Percentiles rank a stretch among this genome's conserved stretches.
These are phyloP conservation scores for Peniophora sp. DNA, from an alignment of 1,284 basidiomycete species.

Conservation along the genomic window DNA sequence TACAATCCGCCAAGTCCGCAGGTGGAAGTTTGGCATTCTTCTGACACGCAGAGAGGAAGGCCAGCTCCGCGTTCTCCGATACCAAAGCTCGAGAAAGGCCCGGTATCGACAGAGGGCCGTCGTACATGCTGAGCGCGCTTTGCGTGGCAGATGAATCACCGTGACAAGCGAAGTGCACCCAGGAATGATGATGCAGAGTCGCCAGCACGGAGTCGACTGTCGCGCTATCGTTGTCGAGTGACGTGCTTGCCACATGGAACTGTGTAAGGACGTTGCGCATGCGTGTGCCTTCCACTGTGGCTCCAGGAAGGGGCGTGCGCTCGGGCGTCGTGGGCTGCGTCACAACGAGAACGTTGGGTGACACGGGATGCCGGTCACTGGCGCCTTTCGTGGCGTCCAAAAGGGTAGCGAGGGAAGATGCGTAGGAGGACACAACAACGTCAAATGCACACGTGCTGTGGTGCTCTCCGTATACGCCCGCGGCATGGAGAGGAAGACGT, in stretches of 20 bases:
- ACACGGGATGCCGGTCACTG: not conserved
- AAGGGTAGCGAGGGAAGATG: not conserved
- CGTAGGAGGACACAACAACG: not conserved
- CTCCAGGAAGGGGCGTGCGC: not conserved
- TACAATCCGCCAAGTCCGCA: constrained; percentile 17
- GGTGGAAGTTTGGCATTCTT: constrained; percentile 13
- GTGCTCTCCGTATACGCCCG: not conserved
- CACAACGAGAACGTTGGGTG: not conserved
- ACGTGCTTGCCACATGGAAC: too few species aligned
- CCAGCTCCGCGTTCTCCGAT: constrained; percentile 4
- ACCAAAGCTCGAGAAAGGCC: not conserved
- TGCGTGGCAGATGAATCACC: not conserved
- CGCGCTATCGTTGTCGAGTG: not conserved
- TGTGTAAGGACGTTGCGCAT: not conserved
- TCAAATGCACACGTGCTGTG: not conserved
- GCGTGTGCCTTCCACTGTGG: not conserved
- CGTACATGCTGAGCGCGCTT: constrained; percentile 1
- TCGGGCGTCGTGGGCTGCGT: not conserved
- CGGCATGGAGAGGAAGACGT: not conserved
- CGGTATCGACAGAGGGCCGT: not conserved
- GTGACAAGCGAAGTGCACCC: constrained; percentile 3
- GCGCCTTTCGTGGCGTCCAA: too few species aligned
- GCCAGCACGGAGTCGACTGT: not conserved
- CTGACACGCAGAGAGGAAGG: constrained; percentile 19
- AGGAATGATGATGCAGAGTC: not conserved